Evolutionary conservation across 2,329 filamentous ascomycete species (phyloP).

Genomic region (Stachybotrys echinatus): DNA sequence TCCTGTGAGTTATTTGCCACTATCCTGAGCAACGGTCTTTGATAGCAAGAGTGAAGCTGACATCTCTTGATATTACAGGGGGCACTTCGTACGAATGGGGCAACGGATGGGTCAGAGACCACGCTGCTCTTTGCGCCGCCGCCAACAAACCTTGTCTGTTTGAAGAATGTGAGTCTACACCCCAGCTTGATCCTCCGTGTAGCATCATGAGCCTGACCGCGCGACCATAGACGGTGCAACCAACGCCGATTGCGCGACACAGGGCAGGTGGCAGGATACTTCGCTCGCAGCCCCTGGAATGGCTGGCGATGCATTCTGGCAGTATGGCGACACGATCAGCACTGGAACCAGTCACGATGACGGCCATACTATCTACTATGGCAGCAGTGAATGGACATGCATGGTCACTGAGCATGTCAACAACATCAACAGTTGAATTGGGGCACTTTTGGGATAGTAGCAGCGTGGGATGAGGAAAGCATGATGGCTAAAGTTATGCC

Average conservation of each 20-base stretch:
- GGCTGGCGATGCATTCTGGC: conserved; percentile 33
- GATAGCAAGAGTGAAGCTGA: background rate
- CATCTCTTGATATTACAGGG: conserved; percentile 3
- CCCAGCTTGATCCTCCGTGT: background rate
- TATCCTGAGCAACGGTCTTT: conserved; percentile 9
- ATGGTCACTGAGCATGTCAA: conserved; percentile 37
- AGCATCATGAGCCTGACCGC: background rate
- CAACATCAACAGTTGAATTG: too few relatives aligned
- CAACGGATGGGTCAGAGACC: conserved; percentile 13
- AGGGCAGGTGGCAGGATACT: conserved; percentile 40
- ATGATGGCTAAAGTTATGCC: too few relatives aligned
- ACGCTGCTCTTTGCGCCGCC: conserved; percentile 19
- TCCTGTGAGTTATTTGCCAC: conserved; percentile 14
- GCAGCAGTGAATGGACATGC: conserved; percentile 34
- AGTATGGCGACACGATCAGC: conserved; percentile 34
- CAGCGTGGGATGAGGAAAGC: too few relatives aligned
- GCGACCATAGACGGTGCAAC: conserved; percentile 15
- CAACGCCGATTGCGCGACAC: conserved; percentile 27
- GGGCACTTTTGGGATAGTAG: too few relatives aligned
- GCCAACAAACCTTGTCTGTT: conserved; percentile 24
- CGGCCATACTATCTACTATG: conserved; percentile 39
- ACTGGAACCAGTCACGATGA: conserved; percentile 36
- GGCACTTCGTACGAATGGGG: conserved; percentile 10
- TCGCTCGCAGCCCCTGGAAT: conserved; percentile 23
- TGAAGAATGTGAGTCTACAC: conserved; percentile 22